Evolutionary conservation across 2,329 filamentous ascomycete species (phyloP).

Genomic region (Phialophora verrucosa): DNA sequence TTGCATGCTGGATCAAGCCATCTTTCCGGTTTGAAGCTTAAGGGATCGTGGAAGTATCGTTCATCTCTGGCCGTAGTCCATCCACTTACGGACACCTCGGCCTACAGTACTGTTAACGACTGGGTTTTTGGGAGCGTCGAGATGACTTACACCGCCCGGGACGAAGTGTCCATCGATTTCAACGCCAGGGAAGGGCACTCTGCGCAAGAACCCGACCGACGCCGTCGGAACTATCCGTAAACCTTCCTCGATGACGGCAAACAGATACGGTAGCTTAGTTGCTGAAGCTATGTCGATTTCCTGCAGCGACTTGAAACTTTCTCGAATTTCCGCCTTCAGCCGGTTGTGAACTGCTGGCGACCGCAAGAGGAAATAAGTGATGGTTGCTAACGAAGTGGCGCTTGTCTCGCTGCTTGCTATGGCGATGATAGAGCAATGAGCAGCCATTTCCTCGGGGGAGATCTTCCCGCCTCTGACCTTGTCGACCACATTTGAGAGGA

Average conservation of each 20-base stretch:
- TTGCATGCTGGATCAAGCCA: background rate
- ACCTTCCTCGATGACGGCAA: background rate
- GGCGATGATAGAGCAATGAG: constrained; percentile 59
- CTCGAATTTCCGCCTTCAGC: background rate
- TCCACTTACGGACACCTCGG: background rate
- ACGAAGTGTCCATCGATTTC: background rate
- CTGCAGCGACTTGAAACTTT: background rate
- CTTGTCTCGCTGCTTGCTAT: constrained; percentile 10
- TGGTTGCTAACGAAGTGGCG: background rate
- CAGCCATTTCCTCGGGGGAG: constrained; percentile 76
- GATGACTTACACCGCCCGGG: background rate
- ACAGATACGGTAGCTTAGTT: background rate
- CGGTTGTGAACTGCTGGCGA: background rate
- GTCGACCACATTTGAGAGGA: constrained; percentile 6
- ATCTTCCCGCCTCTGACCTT: background rate
- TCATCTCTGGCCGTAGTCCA: background rate
- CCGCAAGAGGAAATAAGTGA: constrained; percentile 6
- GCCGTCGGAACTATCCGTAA: background rate
- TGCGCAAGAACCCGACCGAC: background rate
- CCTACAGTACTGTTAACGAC: background rate
- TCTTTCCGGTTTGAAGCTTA: background rate
- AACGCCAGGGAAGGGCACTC: background rate
- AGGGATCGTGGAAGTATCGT: background rate
- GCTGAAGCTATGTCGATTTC: background rate
- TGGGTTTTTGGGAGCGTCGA: no score